Percentiles rank a stretch among this genome's conserved stretches.
Conservation (phyloP, 768 basidiomycete species). For the Lepiota brunneoincarnata region DNA sequence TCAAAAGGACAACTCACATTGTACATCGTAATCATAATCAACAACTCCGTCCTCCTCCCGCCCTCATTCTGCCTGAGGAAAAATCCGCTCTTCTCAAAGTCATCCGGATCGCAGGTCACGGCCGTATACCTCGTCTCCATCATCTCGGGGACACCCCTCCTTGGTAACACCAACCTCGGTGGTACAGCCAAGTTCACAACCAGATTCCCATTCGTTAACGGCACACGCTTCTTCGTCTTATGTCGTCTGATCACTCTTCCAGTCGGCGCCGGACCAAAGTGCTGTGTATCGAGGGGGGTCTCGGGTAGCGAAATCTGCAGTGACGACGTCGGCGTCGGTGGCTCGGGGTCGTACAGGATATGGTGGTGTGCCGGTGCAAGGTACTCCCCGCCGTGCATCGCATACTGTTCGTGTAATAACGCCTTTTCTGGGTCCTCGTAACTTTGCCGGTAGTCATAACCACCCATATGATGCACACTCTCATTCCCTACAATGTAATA, state of each 20-base stretch:
- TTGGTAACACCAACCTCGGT: conserved; percentile 74
- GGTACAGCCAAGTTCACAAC: conserved; percentile 85
- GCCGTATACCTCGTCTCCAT: conserved; percentile 79
- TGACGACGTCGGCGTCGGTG: conserved; percentile 39
- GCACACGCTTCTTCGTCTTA: conserved; percentile 75
- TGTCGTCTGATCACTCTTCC: conserved; percentile 77
- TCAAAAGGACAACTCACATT: conserved; percentile 57
- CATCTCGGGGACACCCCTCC: conserved; percentile 71
- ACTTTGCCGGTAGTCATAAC: conserved; percentile 21
- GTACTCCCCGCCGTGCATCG: conserved; percentile 22
- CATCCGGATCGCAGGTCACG: conserved; percentile 91
- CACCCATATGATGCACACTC: conserved; percentile 52
- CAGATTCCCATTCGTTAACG: conserved; percentile 84
- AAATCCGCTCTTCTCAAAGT: conserved; percentile 82
- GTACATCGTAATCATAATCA: conserved; percentile 96
- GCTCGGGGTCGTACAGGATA: conserved; percentile 39
- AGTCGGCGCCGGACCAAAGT: conserved; percentile 86
- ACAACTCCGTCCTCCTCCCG: conserved; percentile 81
- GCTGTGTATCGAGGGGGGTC: conserved; percentile 61
- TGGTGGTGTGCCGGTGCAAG: conserved; percentile 20
- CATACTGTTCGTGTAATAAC: conserved; percentile 20
- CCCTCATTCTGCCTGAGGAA: conserved; percentile 81
- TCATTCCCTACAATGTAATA: conserved; percentile 58
- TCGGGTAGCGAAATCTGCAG: conserved; percentile 41
- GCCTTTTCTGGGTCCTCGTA: conserved; percentile 40